Evolutionary conservation across 179 eudicot species (phyloP).

Genomic region (Spergularia azorica): DNA sequence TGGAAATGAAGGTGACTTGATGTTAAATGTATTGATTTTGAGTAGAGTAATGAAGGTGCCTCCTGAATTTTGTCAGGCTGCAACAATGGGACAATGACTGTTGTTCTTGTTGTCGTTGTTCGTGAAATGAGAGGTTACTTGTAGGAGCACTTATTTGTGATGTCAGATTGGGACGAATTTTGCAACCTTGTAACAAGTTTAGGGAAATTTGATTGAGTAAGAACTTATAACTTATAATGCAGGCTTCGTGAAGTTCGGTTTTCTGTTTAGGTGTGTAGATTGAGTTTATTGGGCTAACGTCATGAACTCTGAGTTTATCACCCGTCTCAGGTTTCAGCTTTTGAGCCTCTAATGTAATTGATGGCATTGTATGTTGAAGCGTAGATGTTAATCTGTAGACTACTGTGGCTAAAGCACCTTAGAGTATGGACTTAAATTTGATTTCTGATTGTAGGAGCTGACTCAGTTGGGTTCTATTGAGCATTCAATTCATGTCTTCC

Average conservation of each 20-base stretch:
- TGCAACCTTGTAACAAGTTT: neutral
- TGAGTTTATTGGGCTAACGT: neutral
- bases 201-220: neutral
- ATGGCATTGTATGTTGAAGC: neutral
- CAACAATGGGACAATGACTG: neutral
- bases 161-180: neutral
- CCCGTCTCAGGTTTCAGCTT: neutral
- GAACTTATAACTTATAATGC: neutral
- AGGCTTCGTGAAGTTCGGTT: neutral
- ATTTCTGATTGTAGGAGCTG: slow-evolving; percentile 61
- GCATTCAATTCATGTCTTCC: slow-evolving; percentile 72
- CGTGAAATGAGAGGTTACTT: neutral
- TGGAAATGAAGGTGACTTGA: neutral
- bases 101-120: neutral
- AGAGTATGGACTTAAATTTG: neutral
- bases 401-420: neutral
- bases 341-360: neutral
- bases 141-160: neutral
- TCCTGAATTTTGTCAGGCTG: neutral
- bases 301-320: neutral
- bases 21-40: neutral
- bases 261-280: neutral
- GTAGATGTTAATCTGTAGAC: neutral
- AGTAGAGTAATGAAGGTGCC: neutral
- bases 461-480: slow-evolving; percentile 76